Conservation (phyloP, 2,329 filamentous ascomycete genomes). For the Botryotinia convoluta region DNA sequence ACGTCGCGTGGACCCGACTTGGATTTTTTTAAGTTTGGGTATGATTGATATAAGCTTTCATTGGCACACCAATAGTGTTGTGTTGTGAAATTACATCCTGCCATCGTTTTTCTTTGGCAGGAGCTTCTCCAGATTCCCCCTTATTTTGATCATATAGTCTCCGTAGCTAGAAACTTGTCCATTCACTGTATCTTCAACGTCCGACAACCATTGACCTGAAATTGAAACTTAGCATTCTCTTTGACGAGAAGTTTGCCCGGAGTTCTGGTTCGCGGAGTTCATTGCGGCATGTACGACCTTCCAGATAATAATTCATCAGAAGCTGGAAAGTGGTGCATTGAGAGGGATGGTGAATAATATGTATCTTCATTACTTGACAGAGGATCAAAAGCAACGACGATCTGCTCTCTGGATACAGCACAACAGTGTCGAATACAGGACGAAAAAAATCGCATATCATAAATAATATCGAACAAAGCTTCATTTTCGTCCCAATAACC, state of each 20-base stretch:
- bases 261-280: not conserved
- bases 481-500: rapidly evolving
- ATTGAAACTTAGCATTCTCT: no score
- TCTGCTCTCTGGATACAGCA: not conserved
- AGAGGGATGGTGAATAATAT: not conserved
- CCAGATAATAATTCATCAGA: rapidly evolving
- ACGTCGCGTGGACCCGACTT: not conserved
- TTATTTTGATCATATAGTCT: not conserved
- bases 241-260: no score
- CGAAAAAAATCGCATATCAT: not conserved
- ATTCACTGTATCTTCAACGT: no score
- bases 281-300: not conserved
- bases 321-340: not conserved
- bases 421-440: not conserved
- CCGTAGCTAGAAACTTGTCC: not conserved
- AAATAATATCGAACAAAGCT: not conserved
- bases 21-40: not conserved
- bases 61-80: not conserved
- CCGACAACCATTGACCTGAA: no score
- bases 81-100: not conserved
- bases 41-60: not conserved
- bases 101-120: not conserved
- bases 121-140: not conserved
- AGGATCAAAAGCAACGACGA: no score
- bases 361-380: not conserved